Evolutionary conservation across 306 rosid species (phyloP).

Genomic region (Phaseolus lunatus): DNA sequence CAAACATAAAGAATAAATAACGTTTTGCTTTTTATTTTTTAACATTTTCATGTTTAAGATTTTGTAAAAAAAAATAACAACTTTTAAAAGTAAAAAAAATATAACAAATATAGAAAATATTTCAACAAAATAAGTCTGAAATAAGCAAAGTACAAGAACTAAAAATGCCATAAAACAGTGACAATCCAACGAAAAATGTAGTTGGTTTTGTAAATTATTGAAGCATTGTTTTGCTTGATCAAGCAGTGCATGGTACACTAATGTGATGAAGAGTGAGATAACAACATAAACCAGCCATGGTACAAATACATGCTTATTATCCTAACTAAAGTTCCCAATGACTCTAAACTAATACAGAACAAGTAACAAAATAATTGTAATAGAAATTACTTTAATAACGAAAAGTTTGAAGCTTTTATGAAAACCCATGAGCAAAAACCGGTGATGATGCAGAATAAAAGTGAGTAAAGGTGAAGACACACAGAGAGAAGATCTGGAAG

Average conservation of each 20-base stretch:
- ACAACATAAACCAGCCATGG: not conserved
- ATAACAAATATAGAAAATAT: not conserved
- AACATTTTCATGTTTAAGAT: too few relatives aligned
- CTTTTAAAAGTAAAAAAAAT: not conserved
- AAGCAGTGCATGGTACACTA: not conserved
- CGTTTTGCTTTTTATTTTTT: too few relatives aligned
- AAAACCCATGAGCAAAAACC: not conserved
- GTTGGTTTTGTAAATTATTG: not conserved
- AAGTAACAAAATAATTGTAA: not conserved
- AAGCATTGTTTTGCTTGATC: not conserved
- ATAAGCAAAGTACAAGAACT: not conserved
- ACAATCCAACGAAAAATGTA: not conserved
- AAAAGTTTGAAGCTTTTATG: not conserved
- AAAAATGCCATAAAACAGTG: not conserved
- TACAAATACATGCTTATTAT: not conserved
- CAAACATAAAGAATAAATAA: not conserved
- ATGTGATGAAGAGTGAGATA: not conserved
- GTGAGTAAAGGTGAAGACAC: not conserved
- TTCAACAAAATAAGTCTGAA: not conserved
- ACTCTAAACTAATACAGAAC: not conserved
- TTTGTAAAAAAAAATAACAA: not conserved
- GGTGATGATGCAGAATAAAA: not conserved
- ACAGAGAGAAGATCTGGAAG: slow-evolving; percentile 37
- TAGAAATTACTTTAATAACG: not conserved
- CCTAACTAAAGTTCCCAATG: not conserved